Evolutionary conservation across 192 early-diverging fungal species (phyloP).

Genomic region (Pecoramyces ruminantium): DNA sequence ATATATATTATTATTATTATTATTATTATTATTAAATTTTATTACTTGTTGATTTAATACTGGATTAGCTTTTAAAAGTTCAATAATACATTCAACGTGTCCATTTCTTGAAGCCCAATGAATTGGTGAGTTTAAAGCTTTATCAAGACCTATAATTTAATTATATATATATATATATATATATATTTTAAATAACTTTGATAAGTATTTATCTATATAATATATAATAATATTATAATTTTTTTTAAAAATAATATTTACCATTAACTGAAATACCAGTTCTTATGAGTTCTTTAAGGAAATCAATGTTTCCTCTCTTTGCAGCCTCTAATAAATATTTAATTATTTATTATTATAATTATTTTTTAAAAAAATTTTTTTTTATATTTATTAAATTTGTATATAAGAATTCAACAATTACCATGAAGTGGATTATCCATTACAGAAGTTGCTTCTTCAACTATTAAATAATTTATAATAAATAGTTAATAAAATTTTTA

Average conservation of each 20-base stretch:
- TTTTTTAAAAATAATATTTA: not conserved
- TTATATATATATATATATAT: no score
- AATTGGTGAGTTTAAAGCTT: not conserved
- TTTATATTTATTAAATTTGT: no score
- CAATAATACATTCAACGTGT: not conserved
- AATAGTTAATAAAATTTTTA: no score
- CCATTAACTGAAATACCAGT: slow-evolving; percentile 2
- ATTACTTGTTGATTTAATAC: slow-evolving; percentile 4
- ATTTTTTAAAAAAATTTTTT: no score
- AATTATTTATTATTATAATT: no score
- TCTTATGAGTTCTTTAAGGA: slow-evolving; percentile 2
- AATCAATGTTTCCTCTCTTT: slow-evolving; percentile 1
- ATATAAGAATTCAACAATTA: not conserved
- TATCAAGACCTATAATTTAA: slow-evolving; percentile 1
- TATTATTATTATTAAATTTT: no score
- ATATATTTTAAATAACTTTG: no score
- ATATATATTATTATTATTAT: no score
- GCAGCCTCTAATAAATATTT: not conserved
- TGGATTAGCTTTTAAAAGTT: slow-evolving; percentile 2
- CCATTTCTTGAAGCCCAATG: slow-evolving; percentile 3
- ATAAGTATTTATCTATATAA: no score
- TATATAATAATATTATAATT: no score
- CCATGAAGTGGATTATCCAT: slow-evolving; percentile 4
- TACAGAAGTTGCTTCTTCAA: not conserved
- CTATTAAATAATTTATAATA: no score